Conservation (phyloP, 768 basidiomycete species). For the Roridomyces roridus region DNA sequence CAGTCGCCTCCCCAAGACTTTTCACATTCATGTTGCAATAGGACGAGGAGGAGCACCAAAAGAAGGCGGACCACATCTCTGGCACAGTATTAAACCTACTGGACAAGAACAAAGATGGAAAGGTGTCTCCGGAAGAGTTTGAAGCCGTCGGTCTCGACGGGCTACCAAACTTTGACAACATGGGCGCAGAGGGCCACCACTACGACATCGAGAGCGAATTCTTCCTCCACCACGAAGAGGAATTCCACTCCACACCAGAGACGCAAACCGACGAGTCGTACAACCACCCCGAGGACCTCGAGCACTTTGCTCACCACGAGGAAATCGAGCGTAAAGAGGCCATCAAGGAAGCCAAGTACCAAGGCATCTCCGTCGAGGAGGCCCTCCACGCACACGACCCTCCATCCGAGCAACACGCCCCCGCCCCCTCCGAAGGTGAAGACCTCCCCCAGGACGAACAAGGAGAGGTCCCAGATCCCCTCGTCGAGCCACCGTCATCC, state of each 20-base stretch:
- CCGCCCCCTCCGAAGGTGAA: slow-evolving; percentile 23
- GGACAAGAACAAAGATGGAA: slow-evolving; percentile 79
- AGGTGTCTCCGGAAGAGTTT: slow-evolving; percentile 73
- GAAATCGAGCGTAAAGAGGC: slow-evolving; percentile 85
- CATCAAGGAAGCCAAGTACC: slow-evolving; percentile 81
- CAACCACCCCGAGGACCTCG: slow-evolving; percentile 89
- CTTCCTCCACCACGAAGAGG: slow-evolving; percentile 97
- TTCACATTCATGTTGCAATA: too few species aligned
- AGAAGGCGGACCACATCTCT: slow-evolving; percentile 83
- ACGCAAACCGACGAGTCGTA: slow-evolving; percentile 97
- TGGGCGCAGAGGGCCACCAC: slow-evolving; percentile 93
- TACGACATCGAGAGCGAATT: slow-evolving; percentile 94
- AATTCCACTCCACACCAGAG: slow-evolving; percentile 95
- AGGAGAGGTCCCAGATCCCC: slow-evolving; percentile 23
- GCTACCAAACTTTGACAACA: slow-evolving; percentile 80
- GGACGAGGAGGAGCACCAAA: slow-evolving; percentile 80
- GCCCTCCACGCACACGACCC: slow-evolving; percentile 60
- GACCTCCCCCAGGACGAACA: slow-evolving; percentile 44
- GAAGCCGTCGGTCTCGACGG: slow-evolving; percentile 73
- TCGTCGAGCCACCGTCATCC: slow-evolving; percentile 35
- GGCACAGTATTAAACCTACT: slow-evolving; percentile 69
- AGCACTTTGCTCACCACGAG: slow-evolving; percentile 92
- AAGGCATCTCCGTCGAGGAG: slow-evolving; percentile 82
- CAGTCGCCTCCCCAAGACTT: too few species aligned
- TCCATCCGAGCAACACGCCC: slow-evolving; percentile 33